These are phyloP conservation scores for Colletotrichum tabaci DNA, from an alignment of 2,329 filamentous ascomycete species.

Conservation along the genomic window DNA sequence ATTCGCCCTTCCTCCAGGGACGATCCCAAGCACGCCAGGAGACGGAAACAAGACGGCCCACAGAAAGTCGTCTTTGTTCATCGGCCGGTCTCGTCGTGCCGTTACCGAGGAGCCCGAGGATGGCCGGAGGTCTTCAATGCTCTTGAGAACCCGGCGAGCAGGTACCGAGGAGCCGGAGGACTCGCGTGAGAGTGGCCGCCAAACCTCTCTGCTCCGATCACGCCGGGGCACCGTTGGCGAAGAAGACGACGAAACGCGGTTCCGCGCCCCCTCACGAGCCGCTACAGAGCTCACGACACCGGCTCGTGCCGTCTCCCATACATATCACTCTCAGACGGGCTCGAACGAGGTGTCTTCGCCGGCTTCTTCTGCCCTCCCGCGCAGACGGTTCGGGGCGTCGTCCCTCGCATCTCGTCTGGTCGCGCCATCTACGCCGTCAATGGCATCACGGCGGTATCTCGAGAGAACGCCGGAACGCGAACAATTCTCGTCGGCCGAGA, in stretches of 20 bases:
- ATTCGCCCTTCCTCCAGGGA: constrained; percentile 49
- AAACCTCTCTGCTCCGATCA: constrained; percentile 61
- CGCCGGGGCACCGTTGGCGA: constrained; percentile 63
- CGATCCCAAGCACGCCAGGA: constrained; percentile 56
- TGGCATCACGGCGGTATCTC: constrained; percentile 63
- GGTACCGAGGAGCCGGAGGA: constrained; percentile 65
- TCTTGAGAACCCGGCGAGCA: constrained; percentile 61
- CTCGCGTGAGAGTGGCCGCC: constrained; percentile 59
- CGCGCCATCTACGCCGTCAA: constrained; percentile 54
- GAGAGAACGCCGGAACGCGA: constrained; percentile 63
- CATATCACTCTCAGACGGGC: constrained; percentile 50
- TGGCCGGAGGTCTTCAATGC: constrained; percentile 64
- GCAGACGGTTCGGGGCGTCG: constrained; percentile 67
- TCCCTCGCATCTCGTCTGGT: constrained; percentile 63
- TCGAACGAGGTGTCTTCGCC: constrained; percentile 47
- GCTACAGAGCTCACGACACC: constrained; percentile 66
- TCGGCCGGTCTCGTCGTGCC: constrained; percentile 61
- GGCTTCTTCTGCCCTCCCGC: constrained; percentile 64
- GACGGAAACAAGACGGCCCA: constrained; percentile 53
- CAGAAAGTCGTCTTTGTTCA: constrained; percentile 69
- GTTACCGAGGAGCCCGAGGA: constrained; percentile 67
- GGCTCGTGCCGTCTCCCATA: constrained; percentile 52
- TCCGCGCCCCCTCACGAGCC: constrained; percentile 72
- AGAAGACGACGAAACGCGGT: constrained; percentile 63
- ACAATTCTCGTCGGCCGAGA: constrained; percentile 53